Evolutionary conservation across 208 protist species (phyloP).

Genomic region (Tritrichomonas foetus): DNA sequence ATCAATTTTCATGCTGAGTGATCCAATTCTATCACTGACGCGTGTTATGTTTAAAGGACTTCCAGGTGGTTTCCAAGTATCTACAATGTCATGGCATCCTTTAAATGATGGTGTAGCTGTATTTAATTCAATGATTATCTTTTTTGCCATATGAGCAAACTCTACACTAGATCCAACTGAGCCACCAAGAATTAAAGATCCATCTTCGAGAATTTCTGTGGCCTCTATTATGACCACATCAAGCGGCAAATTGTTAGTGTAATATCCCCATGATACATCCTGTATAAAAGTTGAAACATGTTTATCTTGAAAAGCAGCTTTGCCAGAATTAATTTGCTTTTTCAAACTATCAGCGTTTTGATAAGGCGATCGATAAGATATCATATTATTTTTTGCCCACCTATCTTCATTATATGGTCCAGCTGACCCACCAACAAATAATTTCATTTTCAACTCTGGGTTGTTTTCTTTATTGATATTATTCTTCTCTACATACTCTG

Average conservation of each 20-base stretch:
- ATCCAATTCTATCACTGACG: not conserved
- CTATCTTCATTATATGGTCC: not conserved
- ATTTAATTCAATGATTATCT: not conserved
- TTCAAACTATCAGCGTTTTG: not conserved
- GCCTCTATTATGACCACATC: not conserved
- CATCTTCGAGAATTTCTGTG: not conserved
- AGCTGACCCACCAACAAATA: not conserved
- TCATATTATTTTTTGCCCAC: not conserved
- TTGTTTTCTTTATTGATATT: no score
- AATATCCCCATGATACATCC: not conserved
- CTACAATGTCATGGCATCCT: conserved; percentile 10
- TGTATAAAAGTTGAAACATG: not conserved
- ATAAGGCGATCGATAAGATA: not conserved
- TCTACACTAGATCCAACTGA: not conserved
- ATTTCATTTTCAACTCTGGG: not conserved
- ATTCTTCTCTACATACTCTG: not conserved
- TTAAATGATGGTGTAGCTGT: conserved; percentile 1
- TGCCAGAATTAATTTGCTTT: not conserved
- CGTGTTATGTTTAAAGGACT: not conserved
- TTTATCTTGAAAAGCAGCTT: not conserved
- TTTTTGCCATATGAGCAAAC: not conserved
- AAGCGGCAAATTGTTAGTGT: not conserved
- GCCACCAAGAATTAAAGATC: not conserved
- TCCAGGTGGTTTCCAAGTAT: not conserved
- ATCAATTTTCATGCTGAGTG: not conserved